Evolutionary conservation across 2,329 filamentous ascomycete species (phyloP), one percentile per base, ranked within the genome.

Genomic region (Ophiostoma tasmaniense): DNA sequence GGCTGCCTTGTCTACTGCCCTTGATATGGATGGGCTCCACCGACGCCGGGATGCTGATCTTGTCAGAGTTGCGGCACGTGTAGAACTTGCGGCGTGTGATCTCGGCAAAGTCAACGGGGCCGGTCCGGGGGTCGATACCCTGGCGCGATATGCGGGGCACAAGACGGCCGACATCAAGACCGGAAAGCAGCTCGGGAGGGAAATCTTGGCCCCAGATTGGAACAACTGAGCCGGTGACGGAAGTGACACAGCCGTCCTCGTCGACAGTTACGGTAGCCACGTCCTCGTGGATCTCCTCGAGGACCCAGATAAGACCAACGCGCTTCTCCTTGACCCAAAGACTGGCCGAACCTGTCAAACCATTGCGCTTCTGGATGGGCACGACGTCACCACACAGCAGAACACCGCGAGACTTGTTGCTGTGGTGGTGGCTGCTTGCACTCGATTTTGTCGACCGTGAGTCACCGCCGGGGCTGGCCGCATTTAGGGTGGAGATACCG

Each of bases 271-370:
- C 79, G 71, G 87, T 86, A 3, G 91, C 93, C 52, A 95, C 89
- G 76, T 99, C 93, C 79, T 99, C 95, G 68, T 94, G 92, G 71
- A 99, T 98, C 79, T 99, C 95, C 77, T 99, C 95, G 1, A 99
- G 80, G 10, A 99, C 95, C 95, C 95, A 99, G 71, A 99, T 98
- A 70, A 99, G 80, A 11, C 94, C 93, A 67, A 92, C 89, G 66
- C 90, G 87, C 79, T 99, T 99, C 78, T 99, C 95, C 81, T 99
- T 99, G 3, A 99, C 95, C 95, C 95, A 99, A 52, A 99, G 81
- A 78, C 93, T 98, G 50, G 95, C 95, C 70, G 95, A 93, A 1
- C 95, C 95, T 4, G 90, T 94, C 13, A 90, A 87, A 3, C 95
- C 95, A 75, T 99, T 97, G 71, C 95, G 88, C 79, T 98, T 99